These are phyloP conservation scores for Plantago major DNA, from an alignment of 257 asterid genomes.

Conservation along the genomic window DNA sequence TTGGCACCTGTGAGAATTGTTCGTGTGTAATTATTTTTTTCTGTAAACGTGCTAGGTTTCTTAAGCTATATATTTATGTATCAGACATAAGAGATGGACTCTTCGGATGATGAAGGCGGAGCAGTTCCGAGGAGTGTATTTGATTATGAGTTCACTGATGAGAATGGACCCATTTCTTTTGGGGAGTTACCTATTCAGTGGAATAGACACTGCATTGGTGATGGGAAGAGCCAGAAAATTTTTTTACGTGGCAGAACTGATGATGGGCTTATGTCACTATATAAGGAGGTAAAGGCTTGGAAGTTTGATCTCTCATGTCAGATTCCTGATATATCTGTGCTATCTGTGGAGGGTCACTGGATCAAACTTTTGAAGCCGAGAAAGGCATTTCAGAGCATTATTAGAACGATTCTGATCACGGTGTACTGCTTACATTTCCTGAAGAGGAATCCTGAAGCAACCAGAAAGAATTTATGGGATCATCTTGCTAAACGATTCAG, in stretches of 20 bases:
- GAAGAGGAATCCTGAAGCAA: constrained; percentile 50
- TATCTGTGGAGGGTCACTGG: constrained; percentile 61
- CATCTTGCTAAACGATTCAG: constrained; percentile 60
- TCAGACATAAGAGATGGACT: too few species aligned
- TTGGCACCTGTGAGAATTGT: too few species aligned
- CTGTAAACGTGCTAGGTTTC: too few species aligned
- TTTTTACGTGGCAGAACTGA: constrained; percentile 60
- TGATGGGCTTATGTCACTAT: constrained; percentile 61
- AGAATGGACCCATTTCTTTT: constrained; percentile 38
- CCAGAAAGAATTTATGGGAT: constrained; percentile 74
- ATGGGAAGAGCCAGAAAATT: constrained; percentile 29
- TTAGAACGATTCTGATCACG: constrained; percentile 54
- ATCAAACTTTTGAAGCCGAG: constrained; percentile 74
- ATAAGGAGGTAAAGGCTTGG: constrained; percentile 70
- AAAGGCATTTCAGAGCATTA: constrained; percentile 38
- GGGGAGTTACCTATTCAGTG: constrained; percentile 51
- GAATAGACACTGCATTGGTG: constrained; percentile 27
- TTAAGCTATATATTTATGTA: too few species aligned
- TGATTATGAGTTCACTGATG: too few species aligned
- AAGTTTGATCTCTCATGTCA: constrained; percentile 44
- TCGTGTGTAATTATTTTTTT: too few species aligned
- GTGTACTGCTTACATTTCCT: constrained; percentile 55
- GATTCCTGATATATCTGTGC: constrained; percentile 67
- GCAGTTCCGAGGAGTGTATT: too few species aligned
- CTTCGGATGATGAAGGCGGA: too few species aligned